Conservation (phyloP, 176 grass and related monocot genomes). For the Triticum aestivum region IWGSC_CS_RefSeq_v2.1 NC_057812.1:617324938-617325437, state of each 20-base stretch:
- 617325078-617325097: constrained; percentile 3
- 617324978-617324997: constrained; percentile 62
- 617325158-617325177: constrained; percentile 12
- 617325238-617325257: neutral
- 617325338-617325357: neutral
- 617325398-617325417: constrained; percentile 2
- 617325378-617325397: constrained; percentile 7
- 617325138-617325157: neutral
- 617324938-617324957: constrained; percentile 83
- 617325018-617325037: constrained; percentile 80
- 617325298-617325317: too few species aligned
- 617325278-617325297: too few species aligned
- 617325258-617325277: too few species aligned
- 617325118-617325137: neutral
- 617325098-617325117: neutral
- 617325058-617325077: constrained; percentile 1
- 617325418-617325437: neutral
- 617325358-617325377: constrained; percentile 9
- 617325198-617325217: neutral
- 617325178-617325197: neutral
- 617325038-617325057: constrained; percentile 15
- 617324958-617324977: constrained; percentile 34
- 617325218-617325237: neutral
- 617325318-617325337: neutral
- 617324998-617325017: constrained; percentile 76